A percentile compares a stretch with the other conserved stretches of the same genome.
Conservation (phyloP, 208 protist genomes). For the Phytomonas serpens region DNA sequence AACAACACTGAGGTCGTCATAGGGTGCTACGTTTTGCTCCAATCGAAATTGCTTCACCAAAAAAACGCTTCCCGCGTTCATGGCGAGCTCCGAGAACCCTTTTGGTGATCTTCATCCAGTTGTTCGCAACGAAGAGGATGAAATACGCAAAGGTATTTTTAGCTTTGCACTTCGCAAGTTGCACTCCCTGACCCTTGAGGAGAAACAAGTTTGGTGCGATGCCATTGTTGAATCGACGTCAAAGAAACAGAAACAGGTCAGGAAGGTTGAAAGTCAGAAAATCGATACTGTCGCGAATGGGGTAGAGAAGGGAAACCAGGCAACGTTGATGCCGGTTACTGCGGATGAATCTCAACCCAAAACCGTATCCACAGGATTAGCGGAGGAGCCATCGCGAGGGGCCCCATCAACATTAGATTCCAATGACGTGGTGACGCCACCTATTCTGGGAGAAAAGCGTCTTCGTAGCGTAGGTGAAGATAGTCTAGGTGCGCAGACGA, state of each 20-base stretch:
- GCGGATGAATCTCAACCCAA: background rate
- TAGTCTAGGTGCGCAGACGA: background rate
- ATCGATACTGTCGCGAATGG: background rate
- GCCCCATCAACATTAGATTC: background rate
- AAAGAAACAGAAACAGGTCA: background rate
- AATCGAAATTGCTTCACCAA: background rate
- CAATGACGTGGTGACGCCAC: background rate
- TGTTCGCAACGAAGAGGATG: slow-evolving; percentile 75
- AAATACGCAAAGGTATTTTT: slow-evolving; percentile 85
- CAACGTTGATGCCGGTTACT: background rate
- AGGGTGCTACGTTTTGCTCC: background rate
- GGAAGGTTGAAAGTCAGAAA: background rate
- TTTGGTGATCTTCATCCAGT: slow-evolving; percentile 49
- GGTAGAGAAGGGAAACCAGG: background rate
- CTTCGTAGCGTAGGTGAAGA: background rate
- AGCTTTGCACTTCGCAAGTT: slow-evolving; percentile 47
- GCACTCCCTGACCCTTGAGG: slow-evolving; percentile 22
- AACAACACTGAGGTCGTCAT: background rate
- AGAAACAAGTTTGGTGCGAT: slow-evolving; percentile 45
- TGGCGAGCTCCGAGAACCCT: slow-evolving; percentile 33
- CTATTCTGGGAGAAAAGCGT: background rate
- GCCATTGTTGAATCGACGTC: slow-evolving; percentile 42
- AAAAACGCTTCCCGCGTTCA: background rate
- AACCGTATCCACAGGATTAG: background rate
- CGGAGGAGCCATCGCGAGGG: background rate